phyloP scores from a whole-genome alignment of 23 red algal species.

The Pyropia yezoensis region DNA sequence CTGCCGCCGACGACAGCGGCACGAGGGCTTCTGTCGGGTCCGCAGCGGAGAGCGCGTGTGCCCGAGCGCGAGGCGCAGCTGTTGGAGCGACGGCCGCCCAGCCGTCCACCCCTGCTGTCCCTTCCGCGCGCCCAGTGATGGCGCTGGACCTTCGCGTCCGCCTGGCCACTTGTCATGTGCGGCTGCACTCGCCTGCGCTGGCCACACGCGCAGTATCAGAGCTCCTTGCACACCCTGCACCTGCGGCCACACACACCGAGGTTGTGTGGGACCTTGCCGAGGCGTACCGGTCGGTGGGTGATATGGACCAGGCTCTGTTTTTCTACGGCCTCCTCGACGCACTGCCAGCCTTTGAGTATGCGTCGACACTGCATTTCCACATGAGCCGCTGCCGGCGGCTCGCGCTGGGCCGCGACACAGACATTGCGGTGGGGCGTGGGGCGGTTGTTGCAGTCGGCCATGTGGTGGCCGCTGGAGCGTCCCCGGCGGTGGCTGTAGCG shows the following conservation, averaged over 20 bases:
- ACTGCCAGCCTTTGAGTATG: no score
- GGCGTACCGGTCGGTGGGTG: conserved; percentile 8
- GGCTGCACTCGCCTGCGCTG: conserved; percentile 19
- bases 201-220: conserved; percentile 29
- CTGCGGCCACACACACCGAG: conserved; percentile 12
- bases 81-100: conserved; percentile 20
- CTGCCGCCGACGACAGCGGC: neutral
- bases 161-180: conserved; percentile 47
- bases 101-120: conserved; percentile 2
- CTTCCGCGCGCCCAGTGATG: conserved; percentile 4
- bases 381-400: no score
- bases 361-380: no score
- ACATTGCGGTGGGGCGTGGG: no score
- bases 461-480: no score
- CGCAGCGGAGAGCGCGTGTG: neutral
- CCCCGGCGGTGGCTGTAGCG: no score
- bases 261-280: conserved; percentile 55
- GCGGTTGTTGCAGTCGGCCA: no score
- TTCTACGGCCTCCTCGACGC: no score
- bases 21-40: neutral
- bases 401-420: no score
- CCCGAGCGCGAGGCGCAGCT: conserved; percentile 2
- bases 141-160: conserved; percentile 39
- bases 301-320: no score
- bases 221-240: conserved; percentile 25